Evolutionary conservation across 164 flowering plant species (phyloP), one percentile per base, ranked within the genome.

Genomic region (Liquidambar formosana): DNA sequence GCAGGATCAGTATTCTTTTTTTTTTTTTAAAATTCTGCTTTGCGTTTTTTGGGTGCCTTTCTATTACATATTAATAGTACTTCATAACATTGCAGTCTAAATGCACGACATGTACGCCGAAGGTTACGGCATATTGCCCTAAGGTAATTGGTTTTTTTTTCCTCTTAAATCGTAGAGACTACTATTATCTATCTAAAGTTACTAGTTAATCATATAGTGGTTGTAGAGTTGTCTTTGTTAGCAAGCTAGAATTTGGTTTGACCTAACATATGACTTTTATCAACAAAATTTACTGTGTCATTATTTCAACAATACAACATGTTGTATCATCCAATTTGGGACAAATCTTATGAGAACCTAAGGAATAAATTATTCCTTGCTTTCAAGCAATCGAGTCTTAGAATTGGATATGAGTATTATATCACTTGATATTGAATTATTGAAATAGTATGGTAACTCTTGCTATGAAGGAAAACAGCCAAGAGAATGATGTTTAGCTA

Each of bases 51-150:
- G n/a, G n/a, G n/a, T n/a, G n/a, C n/a, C n/a, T 9, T n/a, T 21
- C 8, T 18, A 1, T 47, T 33, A 53, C 4, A 10, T 4, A 25
- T 2, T 56, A 61, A 33, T 45, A 19, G 45, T 27, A 28, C 61
- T 62, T 10, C 28, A 19, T 1, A 10, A 2, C 16, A 15, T 68
- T 81, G 76, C 92, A 95, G 99, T 69, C 83, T 95, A 68, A 89
- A 89, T 84, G 86, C 86, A 33, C 80, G 88, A 23, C 91, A 89
- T 71, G 97, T 95, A 10, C 93, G 97, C 16, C 76, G 93, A 76
- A 88, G 97, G 57, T 57, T 92, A 62, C 76, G 97, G 10, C 99
- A 91, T 79, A 72, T 88, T 74, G 97, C 99, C 57, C 57, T 73
- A 75, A 92, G 97, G 99, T 94, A 87, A 69, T n/a, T 71, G 8